phyloP scores from a whole-genome alignment of 352 stramenopile species.

The Pythium utonaiense region DNA sequence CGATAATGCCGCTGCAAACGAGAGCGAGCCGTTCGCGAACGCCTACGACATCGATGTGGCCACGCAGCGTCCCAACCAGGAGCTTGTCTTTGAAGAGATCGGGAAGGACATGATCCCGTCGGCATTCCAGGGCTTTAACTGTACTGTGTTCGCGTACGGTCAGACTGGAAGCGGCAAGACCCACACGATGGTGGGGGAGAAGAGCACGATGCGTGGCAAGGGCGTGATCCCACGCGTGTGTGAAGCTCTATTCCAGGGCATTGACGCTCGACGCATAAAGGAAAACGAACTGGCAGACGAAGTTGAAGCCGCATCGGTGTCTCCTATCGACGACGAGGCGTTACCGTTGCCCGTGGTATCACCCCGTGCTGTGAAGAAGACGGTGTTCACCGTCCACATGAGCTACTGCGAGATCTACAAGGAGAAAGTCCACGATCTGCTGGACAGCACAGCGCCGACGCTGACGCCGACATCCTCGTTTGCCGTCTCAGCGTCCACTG shows the following conservation, averaged over 20 bases:
- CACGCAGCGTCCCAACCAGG: constrained; percentile 55
- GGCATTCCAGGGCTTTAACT: constrained; percentile 83
- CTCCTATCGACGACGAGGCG: not conserved
- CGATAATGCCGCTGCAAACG: constrained; percentile 24
- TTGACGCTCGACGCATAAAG: constrained; percentile 41
- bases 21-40: constrained; percentile 36
- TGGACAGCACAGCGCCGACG: constrained; percentile 30
- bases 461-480: constrained; percentile 16
- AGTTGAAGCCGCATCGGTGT: constrained; percentile 1
- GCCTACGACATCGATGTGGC: constrained; percentile 38
- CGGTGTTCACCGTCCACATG: constrained; percentile 30
- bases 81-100: constrained; percentile 79
- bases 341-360: constrained; percentile 25
- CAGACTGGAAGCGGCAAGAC: constrained; percentile 83
- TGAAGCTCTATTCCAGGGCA: constrained; percentile 69
- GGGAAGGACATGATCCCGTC: constrained; percentile 61
- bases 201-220: constrained; percentile 43
- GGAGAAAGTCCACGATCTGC: constrained; percentile 83
- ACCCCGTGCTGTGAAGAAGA: constrained; percentile 21
- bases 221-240: constrained; percentile 77
- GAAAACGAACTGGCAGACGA: constrained; percentile 14
- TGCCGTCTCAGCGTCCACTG: constrained; percentile 28
- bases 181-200: constrained; percentile 82
- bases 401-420: constrained; percentile 89
- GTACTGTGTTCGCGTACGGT: constrained; percentile 76